Conservation (phyloP, 495 filamentous ascomycete species). For the Penicillium fimorum region DNA sequence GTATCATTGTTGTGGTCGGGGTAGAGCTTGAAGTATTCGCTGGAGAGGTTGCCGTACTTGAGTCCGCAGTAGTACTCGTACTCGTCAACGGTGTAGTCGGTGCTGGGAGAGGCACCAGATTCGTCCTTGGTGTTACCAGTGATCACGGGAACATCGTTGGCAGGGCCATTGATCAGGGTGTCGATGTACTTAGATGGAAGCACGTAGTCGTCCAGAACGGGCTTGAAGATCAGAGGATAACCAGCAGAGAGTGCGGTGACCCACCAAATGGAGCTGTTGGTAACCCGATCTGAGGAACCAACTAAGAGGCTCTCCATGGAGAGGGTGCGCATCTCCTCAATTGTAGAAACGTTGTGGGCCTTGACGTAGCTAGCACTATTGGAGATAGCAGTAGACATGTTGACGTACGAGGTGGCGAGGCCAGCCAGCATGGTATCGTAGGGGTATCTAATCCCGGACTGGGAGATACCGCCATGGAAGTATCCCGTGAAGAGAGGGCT, state of each 20-base stretch:
- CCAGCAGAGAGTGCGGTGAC: slow-evolving; percentile 27
- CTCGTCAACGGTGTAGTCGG: slow-evolving; percentile 25
- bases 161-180: slow-evolving; percentile 24
- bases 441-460: slow-evolving; percentile 32
- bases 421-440: slow-evolving; percentile 28
- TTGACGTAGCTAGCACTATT: slow-evolving; percentile 26
- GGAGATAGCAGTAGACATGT: slow-evolving; percentile 24
- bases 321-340: slow-evolving; percentile 27
- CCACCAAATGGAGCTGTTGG: slow-evolving; percentile 26
- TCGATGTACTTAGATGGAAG: slow-evolving; percentile 29
- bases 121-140: slow-evolving; percentile 36
- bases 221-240: slow-evolving; percentile 33
- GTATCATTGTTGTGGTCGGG: slow-evolving; percentile 18
- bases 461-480: slow-evolving; percentile 30
- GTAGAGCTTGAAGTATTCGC: slow-evolving; percentile 27
- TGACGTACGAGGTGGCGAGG: slow-evolving; percentile 30
- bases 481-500: slow-evolving; percentile 29
- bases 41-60: slow-evolving; percentile 28
- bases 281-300: slow-evolving; percentile 24
- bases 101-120: slow-evolving; percentile 23
- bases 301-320: slow-evolving; percentile 25
- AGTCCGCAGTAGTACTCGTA: slow-evolving; percentile 24
- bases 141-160: slow-evolving; percentile 40
- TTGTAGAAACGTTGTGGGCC: slow-evolving; percentile 26
- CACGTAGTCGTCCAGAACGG: slow-evolving; percentile 30